Base-by-base conservation (phyloP, 306 rosid species). In the Quercus engelmannii region DNA sequence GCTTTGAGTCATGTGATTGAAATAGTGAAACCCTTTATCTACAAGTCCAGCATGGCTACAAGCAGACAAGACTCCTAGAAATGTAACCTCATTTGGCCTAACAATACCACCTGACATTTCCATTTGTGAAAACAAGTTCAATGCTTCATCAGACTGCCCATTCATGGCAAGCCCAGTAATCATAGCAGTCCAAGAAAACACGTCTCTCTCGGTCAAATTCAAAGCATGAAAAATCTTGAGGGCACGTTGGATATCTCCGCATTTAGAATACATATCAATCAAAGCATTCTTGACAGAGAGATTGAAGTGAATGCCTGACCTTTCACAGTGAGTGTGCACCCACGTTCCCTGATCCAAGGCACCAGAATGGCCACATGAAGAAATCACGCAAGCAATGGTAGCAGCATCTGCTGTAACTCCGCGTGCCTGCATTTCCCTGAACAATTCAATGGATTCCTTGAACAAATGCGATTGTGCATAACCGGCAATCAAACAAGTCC, bases 181-280 rank as follows among this genome's bases (percentile, higher is more conserved):
- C 82, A 78, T 78, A 3, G 82, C 33, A 12, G 82, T 78, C 77
- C 82, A 78, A 58, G 76, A 71, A 71, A 74, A 74, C 13, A 72
- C 73, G 18, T 80, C 83, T 55, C 58, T 54, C 5, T 6, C 5
- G 1, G 49, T 17, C 69, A 64, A 31, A 2, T 23, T 18, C 74
- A 64, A 21, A 2, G 25, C 56, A 54, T 54, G 78, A 35, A 80
- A 79, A 63, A 62, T 54, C 5, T 64, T n/a, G 33, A 74, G 83
- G 23, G 78, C 83, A 33, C 56, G 41, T 63, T 54, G 56, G 9
- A 74, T 25, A 58, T 80, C 78, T 51, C 78, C 83, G 6, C 83
- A 73, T 43, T 73, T 64, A 3, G 78, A 64, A 38, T 73, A 74
- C 78, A 80, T 80, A 63, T 74, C 83, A 65, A 80, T 55, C 68